Base-by-base conservation (phyloP, 2,329 filamentous ascomycete genomes). In the Cryphonectria parasitica region DNA sequence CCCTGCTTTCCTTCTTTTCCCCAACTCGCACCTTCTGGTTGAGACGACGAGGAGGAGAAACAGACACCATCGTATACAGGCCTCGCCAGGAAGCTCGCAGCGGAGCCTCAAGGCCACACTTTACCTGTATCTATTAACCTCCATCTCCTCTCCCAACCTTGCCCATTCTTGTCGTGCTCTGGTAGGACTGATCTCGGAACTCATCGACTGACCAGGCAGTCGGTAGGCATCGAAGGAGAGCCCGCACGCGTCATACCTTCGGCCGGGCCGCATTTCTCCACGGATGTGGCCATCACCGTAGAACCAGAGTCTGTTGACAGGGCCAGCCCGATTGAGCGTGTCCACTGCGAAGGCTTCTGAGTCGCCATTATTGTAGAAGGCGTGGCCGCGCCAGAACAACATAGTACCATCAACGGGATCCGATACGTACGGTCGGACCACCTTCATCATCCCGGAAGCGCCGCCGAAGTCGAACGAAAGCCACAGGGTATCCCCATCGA, bases 381-480 rank as follows among this genome's bases (percentile, higher is more conserved):
- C 79, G 5, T 75, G 71, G 0, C 81, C 81, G 17, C 81, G 80
- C 82, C 82, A 83, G 5, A 43, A 73, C 70, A 83, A 79, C 0
- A 64, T 36, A 0, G 81, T n/a, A 0, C 7, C 13, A 0, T 78
- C 73, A 10, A 73, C 45, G 0, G 81, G 80, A 22, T 69, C 63
- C 6, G 81, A 78, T 49, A 74, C 43, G 68, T 72, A 77, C 0
- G 81, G 82, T 2, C 80, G 79, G 8, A 78, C 69, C 43, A 86
- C 77, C 45, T 78, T 77, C n/a, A 87, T 75, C 3, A 87, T 75
- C 1, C 84, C 83, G 54, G 77, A 70, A 52, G 84, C 77, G 10
- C 81, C 68, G 0, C 81, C 82, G 5, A 85, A 77, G 60, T 82
- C 77, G 72, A 87, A 87, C 0, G 73, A 75, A 0, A 82, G 84